phyloP scores from a whole-genome alignment of 2,329 filamentous ascomycete genomes.

The Mollisiaceae sp. region DNA sequence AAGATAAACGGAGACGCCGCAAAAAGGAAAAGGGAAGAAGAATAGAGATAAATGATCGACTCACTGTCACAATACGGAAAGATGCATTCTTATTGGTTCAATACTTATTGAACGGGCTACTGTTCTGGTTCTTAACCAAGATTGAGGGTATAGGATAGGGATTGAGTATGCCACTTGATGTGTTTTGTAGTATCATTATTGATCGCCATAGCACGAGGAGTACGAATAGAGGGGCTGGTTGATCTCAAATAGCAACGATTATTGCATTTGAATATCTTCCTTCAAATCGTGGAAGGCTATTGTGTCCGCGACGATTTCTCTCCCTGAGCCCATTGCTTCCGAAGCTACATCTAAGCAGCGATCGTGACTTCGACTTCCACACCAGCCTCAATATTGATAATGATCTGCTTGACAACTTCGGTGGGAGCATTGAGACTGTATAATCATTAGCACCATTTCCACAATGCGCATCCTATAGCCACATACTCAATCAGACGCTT shows the following conservation, averaged over 20 bases:
- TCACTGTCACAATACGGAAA: not conserved
- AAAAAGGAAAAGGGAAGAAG: no score
- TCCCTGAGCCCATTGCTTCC: conserved; percentile 1
- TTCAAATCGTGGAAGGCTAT: conserved; percentile 30
- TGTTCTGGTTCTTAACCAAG: not conserved
- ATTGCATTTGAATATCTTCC: conserved; percentile 29
- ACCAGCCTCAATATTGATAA: conserved; percentile 93
- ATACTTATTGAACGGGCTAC: not conserved
- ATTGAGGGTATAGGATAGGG: not conserved
- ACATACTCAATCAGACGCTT: conserved; percentile 94
- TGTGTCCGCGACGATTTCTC: conserved; percentile 15
- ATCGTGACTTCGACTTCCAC: conserved; percentile 95
- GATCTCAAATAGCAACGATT: conserved; percentile 19
- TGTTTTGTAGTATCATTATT: not conserved
- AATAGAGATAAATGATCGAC: no score
- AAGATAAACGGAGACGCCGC: no score
- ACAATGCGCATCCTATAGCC: conserved; percentile 6
- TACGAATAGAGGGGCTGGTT: not conserved
- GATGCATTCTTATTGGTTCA: not conserved
- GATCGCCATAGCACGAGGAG: not conserved
- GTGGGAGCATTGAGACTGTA: conserved; percentile 88
- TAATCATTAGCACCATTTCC: conserved; percentile 30
- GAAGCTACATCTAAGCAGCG: conserved; percentile 65
- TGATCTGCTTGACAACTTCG: conserved; percentile 96
- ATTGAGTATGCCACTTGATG: not conserved